phyloP scores from a whole-genome alignment of 2,329 filamentous ascomycete species.

The Blumeria hordei region DNA sequence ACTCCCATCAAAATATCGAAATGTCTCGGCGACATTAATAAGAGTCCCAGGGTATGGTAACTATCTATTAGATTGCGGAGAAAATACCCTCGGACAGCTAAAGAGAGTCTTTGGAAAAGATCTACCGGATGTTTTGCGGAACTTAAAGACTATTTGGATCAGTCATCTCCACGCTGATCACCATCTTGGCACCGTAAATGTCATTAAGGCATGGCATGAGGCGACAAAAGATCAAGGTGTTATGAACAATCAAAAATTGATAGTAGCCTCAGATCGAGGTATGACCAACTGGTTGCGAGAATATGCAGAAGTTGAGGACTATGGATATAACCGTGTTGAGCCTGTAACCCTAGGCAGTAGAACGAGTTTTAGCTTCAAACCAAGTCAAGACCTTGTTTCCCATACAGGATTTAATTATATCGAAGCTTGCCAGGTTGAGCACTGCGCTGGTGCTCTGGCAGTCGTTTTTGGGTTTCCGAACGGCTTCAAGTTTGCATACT shows the following conservation, averaged over 20 bases:
- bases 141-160: slow-evolving; percentile 71
- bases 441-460: slow-evolving; percentile 61
- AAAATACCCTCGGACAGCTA: slow-evolving; percentile 77
- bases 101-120: slow-evolving; percentile 47
- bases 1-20: slow-evolving; percentile 75
- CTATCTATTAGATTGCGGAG: slow-evolving; percentile 77
- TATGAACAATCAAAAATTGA: slow-evolving; percentile 22
- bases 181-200: slow-evolving; percentile 58
- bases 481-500: slow-evolving; percentile 74
- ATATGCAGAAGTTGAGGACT: slow-evolving; percentile 54
- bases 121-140: slow-evolving; percentile 44
- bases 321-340: slow-evolving; percentile 32
- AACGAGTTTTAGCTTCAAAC: not conserved
- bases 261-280: slow-evolving; percentile 41
- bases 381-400: slow-evolving; percentile 2
- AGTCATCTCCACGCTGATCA: slow-evolving; percentile 93
- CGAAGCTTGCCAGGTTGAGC: slow-evolving; percentile 41
- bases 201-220: slow-evolving; percentile 62
- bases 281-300: slow-evolving; percentile 63
- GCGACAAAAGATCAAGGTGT: slow-evolving; percentile 21
- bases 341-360: slow-evolving; percentile 6
- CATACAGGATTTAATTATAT: slow-evolving; percentile 37
- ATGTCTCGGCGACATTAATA: slow-evolving; percentile 73
- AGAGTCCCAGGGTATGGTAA: slow-evolving; percentile 66
- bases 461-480: slow-evolving; percentile 54